Evolutionary conservation across 2,329 filamentous ascomycete genomes (phyloP).

Genomic region (Trichoderma breve): DNA sequence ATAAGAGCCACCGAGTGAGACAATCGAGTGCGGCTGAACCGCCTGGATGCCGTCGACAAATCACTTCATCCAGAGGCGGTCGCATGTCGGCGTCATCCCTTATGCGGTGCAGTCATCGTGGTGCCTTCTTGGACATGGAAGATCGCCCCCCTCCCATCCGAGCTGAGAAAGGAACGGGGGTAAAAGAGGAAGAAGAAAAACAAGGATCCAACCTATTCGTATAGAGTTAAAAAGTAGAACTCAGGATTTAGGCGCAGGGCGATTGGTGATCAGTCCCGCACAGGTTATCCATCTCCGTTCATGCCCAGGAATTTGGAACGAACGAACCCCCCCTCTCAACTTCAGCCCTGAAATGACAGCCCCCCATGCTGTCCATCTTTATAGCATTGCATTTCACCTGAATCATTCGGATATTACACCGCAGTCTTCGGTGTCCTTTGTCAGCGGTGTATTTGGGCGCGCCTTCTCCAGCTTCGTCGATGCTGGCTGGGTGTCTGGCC

Average conservation of each 20-base stretch:
- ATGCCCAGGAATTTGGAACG: neutral
- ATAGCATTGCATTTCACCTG: neutral
- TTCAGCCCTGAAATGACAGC: neutral
- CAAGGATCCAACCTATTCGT: neutral
- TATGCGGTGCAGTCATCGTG: neutral
- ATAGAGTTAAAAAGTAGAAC: neutral
- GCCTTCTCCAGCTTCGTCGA: neutral
- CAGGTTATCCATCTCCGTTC: neutral
- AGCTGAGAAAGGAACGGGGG: neutral
- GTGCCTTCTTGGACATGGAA: neutral
- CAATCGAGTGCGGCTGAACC: conserved; percentile 13
- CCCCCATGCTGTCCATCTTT: neutral
- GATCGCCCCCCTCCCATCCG: neutral
- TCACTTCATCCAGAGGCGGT: neutral
- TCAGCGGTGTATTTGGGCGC: neutral
- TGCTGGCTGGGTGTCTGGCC: neutral
- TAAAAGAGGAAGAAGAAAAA: neutral
- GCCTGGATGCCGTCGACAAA: neutral
- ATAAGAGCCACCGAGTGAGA: neutral
- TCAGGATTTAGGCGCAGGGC: neutral
- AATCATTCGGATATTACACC: neutral
- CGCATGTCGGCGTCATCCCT: conserved; percentile 1
- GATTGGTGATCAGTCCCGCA: neutral
- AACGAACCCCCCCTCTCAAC: neutral
- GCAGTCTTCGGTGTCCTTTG: neutral